phyloP scores from a whole-genome alignment of 345 rosid species.

The Eucalyptus fibrosa region DNA sequence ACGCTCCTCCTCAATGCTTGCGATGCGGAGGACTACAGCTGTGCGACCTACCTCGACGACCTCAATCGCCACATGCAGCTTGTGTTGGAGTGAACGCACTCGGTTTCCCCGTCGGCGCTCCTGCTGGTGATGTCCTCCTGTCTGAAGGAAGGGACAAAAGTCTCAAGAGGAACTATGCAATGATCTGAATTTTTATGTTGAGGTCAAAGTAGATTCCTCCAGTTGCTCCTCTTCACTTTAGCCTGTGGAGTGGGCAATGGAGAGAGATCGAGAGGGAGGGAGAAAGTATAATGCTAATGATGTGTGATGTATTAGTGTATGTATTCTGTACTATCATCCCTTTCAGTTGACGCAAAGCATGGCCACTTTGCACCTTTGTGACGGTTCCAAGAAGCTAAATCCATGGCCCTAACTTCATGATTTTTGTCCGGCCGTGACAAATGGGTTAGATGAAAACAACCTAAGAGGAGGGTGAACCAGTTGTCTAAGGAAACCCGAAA shows the following conservation, averaged over 20 bases:
- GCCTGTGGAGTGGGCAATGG: neutral
- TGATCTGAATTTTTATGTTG: neutral
- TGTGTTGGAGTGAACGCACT: neutral
- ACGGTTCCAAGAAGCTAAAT: neutral
- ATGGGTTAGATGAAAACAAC: neutral
- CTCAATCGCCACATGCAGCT: neutral
- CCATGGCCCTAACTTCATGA: neutral
- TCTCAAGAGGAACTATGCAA: neutral
- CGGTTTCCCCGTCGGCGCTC: neutral
- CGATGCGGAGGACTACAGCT: neutral
- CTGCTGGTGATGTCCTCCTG: neutral
- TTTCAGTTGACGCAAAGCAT: neutral
- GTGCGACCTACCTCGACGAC: neutral
- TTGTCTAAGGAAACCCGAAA: neutral
- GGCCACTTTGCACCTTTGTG: neutral
- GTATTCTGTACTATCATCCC: neutral
- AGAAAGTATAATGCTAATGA: neutral
- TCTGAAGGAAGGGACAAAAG: neutral
- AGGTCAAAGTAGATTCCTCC: neutral
- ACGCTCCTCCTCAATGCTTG: conserved; percentile 15
- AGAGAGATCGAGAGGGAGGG: neutral
- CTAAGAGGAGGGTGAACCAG: neutral
- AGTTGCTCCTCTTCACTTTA: neutral
- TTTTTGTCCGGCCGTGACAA: neutral
- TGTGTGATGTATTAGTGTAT: neutral